A percentile compares a stretch with the other conserved stretches of the same genome.
phyloP scores from a whole-genome alignment of 2,329 filamentous ascomycete species.

The Thelonectria discophora region DNA sequence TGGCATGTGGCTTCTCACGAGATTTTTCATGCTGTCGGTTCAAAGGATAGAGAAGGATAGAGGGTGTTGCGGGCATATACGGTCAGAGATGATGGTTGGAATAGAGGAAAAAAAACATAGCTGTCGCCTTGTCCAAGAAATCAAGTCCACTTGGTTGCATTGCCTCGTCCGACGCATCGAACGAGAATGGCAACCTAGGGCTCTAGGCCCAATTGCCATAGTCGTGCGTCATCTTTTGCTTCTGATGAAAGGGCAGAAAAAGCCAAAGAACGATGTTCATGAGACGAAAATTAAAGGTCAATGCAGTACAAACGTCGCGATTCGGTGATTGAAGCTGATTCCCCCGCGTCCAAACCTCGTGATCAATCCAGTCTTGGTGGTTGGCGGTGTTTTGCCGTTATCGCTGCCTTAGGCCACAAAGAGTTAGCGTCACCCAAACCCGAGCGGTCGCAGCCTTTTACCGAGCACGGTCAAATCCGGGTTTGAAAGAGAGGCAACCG shows the following conservation, averaged over 20 bases:
- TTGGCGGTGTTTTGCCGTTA: constrained; percentile 32
- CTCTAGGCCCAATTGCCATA: constrained; percentile 26
- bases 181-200: constrained; percentile 21
- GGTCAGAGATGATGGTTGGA: constrained; percentile 18
- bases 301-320: neutral
- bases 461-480: constrained; percentile 49
- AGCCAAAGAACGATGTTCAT: neutral
- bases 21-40: constrained; percentile 16
- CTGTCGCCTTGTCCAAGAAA: constrained; percentile 22
- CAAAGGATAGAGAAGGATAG: constrained; percentile 23
- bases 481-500: constrained; percentile 45
- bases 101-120: constrained; percentile 30
- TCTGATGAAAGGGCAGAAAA: neutral
- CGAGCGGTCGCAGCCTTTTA: constrained; percentile 46
- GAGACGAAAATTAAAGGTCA: neutral
- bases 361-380: constrained; percentile 29
- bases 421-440: constrained; percentile 40
- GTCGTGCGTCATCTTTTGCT: constrained; percentile 9
- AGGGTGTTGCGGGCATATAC: constrained; percentile 13
- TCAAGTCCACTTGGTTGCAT: constrained; percentile 21
- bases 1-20: constrained; percentile 16
- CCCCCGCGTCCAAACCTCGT: constrained; percentile 35
- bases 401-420: constrained; percentile 50
- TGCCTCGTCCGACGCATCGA: constrained; percentile 26
- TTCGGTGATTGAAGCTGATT: constrained; percentile 28